Percentiles rank a stretch among this genome's conserved stretches.
phyloP scores from a whole-genome alignment of 2,329 filamentous ascomycete species.

The Trichophaea hybrida region DNA sequence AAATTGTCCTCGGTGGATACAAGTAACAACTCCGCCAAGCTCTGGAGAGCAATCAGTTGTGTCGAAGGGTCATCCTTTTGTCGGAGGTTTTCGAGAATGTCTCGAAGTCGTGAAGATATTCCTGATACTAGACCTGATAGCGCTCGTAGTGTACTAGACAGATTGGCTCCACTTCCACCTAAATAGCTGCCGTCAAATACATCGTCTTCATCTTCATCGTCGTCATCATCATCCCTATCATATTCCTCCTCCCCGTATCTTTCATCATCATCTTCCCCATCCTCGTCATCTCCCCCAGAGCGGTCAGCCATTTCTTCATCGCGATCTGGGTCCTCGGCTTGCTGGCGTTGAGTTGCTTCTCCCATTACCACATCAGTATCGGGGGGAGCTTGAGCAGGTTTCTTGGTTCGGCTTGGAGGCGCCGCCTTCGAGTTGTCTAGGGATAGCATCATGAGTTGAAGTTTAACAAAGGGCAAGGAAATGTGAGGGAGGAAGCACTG shows the following conservation, averaged over 20 bases:
- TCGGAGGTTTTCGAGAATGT: slow-evolving; percentile 59
- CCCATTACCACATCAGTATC: slow-evolving; percentile 13
- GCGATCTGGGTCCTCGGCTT: slow-evolving; percentile 32
- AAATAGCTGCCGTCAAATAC: slow-evolving; percentile 49
- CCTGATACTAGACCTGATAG: slow-evolving; percentile 86
- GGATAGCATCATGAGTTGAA: background rate
- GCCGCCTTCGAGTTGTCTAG: background rate
- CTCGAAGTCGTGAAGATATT: slow-evolving; percentile 62
- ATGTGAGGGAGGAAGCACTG: background rate
- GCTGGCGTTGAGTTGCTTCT: slow-evolving; percentile 28
- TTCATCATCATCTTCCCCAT: slow-evolving; percentile 39
- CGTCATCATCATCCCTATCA: slow-evolving; percentile 39
- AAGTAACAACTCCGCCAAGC: slow-evolving; percentile 80
- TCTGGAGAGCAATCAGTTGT: slow-evolving; percentile 82
- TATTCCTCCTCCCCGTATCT: slow-evolving; percentile 42
- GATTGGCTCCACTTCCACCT: slow-evolving; percentile 45
- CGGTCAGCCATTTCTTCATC: slow-evolving; percentile 30
- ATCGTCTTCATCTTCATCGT: slow-evolving; percentile 40
- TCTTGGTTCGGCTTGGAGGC: background rate
- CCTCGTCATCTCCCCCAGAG: slow-evolving; percentile 37
- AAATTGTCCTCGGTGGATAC: slow-evolving; percentile 95
- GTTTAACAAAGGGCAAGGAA: background rate
- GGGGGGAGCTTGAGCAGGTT: background rate
- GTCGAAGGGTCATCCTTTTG: slow-evolving; percentile 73
- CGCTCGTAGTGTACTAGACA: slow-evolving; percentile 71